Base-by-base conservation (phyloP, 352 stramenopile genomes). In the Phytophthora quininea region DNA sequence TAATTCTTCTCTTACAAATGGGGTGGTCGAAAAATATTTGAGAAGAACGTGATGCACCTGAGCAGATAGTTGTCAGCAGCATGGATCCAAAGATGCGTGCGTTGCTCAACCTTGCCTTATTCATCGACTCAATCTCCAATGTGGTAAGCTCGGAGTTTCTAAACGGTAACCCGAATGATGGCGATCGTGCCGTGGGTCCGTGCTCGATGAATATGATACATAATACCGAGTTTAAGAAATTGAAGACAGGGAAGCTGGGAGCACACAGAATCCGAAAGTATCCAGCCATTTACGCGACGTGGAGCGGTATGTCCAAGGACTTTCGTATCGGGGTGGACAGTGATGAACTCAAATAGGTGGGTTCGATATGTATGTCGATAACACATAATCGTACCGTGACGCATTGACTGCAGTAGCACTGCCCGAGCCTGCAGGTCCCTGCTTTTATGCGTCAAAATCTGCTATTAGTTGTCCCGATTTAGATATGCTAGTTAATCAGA, bases 21-120 rank as follows among this genome's bases (percentile, higher is more conserved):
- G 51, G 67, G 3, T 71, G 67, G 61, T 67, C 61, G 4, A 70
- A 74, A 38, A 70, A 71, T 42, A 67, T 63, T 19, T 43, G 33
- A 5, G 55, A 71, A 48, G 67, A 71, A 38, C 35, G 55, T 29
- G 67, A 74, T 19, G 55, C 60, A n/a, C n/a, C n/a, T n/a, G n/a
- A n/a, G n/a, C n/a, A n/a, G n/a, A 70, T 74, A 35, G 35, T 74
- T 14, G n/a, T 64, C 11, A 56, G 61, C 11, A 67, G 61, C 33
- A 63, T 58, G 55, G 67, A 70, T 47, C 67, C 67, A 3, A 43
- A 42, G 31, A 58, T 67, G 56, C 66, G 60, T 33, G 32, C 46
- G 29, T 27, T 72, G 53, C 59, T 66, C 14, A 68, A 67, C n/a
- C 48, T 67, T 3, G 56, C 61, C 2, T n/a, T 67, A 14, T 46